Evolutionary conservation across 768 basidiomycete genomes (phyloP).

Genomic region (Tulasnella sp.): DNA sequence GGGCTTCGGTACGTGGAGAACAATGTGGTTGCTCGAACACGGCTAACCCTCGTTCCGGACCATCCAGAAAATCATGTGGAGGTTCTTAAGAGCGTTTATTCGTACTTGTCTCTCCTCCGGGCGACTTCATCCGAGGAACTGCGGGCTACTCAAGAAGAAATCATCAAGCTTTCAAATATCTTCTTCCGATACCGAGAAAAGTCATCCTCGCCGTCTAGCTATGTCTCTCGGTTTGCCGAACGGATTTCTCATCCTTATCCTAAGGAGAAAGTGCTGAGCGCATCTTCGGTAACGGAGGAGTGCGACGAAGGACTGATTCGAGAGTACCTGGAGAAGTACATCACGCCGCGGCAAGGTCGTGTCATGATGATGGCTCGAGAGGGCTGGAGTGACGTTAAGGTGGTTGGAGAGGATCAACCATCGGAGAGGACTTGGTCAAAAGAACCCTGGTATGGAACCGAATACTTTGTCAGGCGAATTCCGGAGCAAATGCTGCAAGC

Average conservation of each 20-base stretch:
- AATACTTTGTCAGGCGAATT: conserved; percentile 58
- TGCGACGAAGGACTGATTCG: conserved; percentile 66
- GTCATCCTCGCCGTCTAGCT: conserved; percentile 71
- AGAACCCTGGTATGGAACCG: conserved; percentile 92
- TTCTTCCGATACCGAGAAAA: conserved; percentile 80
- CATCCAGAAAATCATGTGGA: conserved; percentile 24
- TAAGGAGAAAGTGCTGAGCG: conserved; percentile 67
- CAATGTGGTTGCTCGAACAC: background rate
- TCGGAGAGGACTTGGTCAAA: conserved; percentile 52
- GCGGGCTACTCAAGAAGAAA: conserved; percentile 62
- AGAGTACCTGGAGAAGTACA: conserved; percentile 51
- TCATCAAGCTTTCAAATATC: conserved; percentile 63
- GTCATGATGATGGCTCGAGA: conserved; percentile 72
- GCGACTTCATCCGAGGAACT: conserved; percentile 43
- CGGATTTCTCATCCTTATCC: conserved; percentile 78
- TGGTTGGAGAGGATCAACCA: conserved; percentile 40
- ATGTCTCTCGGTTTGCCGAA: conserved; percentile 71
- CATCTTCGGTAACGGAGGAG: conserved; percentile 64
- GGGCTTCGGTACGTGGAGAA: conserved; percentile 64
- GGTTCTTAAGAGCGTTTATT: conserved; percentile 24
- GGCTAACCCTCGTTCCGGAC: conserved; percentile 45
- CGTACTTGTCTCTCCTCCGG: conserved; percentile 41
- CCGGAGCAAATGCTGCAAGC: conserved; percentile 56
- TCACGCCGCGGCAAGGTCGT: conserved; percentile 54
- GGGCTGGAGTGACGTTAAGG: conserved; percentile 48